These are phyloP conservation scores for Calonectria honghensis DNA, from an alignment of 2,329 filamentous ascomycete species.

Conservation along the genomic window DNA sequence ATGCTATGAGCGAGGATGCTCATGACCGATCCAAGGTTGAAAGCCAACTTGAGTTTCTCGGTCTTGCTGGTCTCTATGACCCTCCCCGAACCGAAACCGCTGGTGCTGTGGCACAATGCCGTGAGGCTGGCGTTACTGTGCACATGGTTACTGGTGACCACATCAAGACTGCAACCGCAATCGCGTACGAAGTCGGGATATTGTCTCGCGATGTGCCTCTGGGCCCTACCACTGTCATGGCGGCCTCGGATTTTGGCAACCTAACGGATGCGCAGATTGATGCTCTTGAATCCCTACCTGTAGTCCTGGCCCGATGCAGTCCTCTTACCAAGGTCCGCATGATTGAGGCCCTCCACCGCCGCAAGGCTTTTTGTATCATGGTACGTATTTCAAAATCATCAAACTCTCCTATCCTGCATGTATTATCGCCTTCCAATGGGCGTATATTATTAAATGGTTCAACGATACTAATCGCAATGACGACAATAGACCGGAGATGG, in stretches of 20 bases:
- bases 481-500: conserved; percentile 77
- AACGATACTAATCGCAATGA: neutral
- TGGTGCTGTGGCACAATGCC: conserved; percentile 75
- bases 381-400: neutral
- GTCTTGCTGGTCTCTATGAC: conserved; percentile 83
- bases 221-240: conserved; percentile 72
- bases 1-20: conserved; percentile 58
- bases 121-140: conserved; percentile 77
- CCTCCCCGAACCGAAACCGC: conserved; percentile 81
- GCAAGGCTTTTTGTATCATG: conserved; percentile 82
- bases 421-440: too few species aligned
- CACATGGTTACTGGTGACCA: conserved; percentile 84
- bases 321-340: conserved; percentile 84
- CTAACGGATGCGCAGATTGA: conserved; percentile 79
- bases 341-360: conserved; percentile 83
- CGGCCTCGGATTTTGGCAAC: conserved; percentile 77
- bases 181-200: conserved; percentile 80
- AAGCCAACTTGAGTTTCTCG: conserved; percentile 76
- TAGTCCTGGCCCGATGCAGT: conserved; percentile 82
- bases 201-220: conserved; percentile 63
- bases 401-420: too few species aligned
- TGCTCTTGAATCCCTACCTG: conserved; percentile 74
- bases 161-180: conserved; percentile 79
- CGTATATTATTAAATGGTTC: neutral
- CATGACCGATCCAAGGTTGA: conserved; percentile 74